These are phyloP conservation scores for Sarcodon aspratus DNA, from an alignment of 768 basidiomycete species.

Conservation along the genomic window DNA sequence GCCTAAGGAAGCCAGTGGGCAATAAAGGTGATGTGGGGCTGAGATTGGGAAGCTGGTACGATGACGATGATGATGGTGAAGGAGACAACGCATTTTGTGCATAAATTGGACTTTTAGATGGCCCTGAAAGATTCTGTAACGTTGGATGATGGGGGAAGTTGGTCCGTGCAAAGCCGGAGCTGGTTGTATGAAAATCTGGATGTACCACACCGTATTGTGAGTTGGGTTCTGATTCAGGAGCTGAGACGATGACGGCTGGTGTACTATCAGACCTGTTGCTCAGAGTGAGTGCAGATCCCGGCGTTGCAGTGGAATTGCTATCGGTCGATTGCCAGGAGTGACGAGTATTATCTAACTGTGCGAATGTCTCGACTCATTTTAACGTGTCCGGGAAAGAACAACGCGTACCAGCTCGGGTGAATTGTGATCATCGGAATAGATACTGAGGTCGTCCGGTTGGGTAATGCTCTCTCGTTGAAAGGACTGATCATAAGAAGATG, in stretches of 20 bases:
- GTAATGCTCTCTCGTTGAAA: slow-evolving; percentile 4
- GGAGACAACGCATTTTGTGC: no score
- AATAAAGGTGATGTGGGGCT: no score
- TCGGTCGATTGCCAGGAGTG: background rate
- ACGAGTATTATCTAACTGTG: slow-evolving; percentile 14
- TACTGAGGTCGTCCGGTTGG: background rate
- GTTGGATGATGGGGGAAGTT: no score
- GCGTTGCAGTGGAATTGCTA: slow-evolving; percentile 3
- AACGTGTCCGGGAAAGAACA: background rate
- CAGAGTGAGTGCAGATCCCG: slow-evolving; percentile 7
- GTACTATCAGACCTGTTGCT: slow-evolving; percentile 3
- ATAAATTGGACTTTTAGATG: no score
- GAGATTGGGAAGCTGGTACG: no score
- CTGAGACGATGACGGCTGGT: background rate
- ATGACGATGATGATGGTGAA: no score
- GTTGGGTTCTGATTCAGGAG: background rate
- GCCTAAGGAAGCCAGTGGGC: no score
- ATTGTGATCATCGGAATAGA: slow-evolving; percentile 1
- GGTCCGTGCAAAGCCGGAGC: no score
- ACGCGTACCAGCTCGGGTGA: slow-evolving; percentile 5
- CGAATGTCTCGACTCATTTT: background rate
- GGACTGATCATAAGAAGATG: slow-evolving; percentile 15
- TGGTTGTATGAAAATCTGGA: no score
- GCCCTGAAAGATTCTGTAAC: no score
- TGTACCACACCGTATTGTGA: no score